Evolutionary conservation across 1,139 yeast genomes (phyloP).

Genomic region (Scheffersomyces quercinus): DNA sequence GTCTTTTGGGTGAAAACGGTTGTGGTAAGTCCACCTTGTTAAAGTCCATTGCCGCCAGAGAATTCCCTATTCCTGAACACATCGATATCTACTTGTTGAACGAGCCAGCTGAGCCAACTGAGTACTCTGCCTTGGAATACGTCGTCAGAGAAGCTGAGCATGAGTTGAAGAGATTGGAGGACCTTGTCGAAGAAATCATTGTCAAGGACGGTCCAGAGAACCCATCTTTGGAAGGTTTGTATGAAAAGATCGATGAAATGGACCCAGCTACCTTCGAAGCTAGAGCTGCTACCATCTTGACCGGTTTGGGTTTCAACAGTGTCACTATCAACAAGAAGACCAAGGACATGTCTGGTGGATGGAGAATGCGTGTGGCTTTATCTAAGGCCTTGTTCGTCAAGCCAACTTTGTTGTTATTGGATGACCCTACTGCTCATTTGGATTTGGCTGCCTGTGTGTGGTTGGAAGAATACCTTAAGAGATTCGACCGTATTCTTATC

Average conservation of each 20-base stretch:
- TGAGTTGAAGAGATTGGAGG: slow-evolving; percentile 89
- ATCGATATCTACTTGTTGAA: slow-evolving; percentile 91
- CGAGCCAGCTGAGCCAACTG: slow-evolving; percentile 97
- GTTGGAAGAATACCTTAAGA: slow-evolving; percentile 96
- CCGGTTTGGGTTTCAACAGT: slow-evolving; percentile 95
- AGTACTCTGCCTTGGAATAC: slow-evolving; percentile 88
- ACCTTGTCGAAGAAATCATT: slow-evolving; percentile 84
- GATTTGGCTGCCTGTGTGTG: slow-evolving; percentile 99
- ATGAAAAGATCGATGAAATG: slow-evolving; percentile 94
- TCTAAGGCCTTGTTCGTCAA: slow-evolving; percentile 86
- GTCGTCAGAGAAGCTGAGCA: slow-evolving; percentile 96
- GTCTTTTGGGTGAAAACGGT: slow-evolving; percentile 96
- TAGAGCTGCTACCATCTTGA: slow-evolving; percentile 92
- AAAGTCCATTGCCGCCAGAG: slow-evolving; percentile 92
- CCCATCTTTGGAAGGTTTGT: slow-evolving; percentile 78
- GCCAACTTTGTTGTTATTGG: slow-evolving; percentile 82
- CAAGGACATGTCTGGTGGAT: slow-evolving; percentile 99
- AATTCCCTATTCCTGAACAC: slow-evolving; percentile 89
- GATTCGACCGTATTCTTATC: slow-evolving; percentile 90
- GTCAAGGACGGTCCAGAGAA: slow-evolving; percentile 95
- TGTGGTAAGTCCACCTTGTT: slow-evolving; percentile 97
- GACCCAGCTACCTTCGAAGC: slow-evolving; percentile 96
- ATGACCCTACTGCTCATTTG: slow-evolving; percentile 99
- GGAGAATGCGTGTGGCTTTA: slow-evolving; percentile 91
- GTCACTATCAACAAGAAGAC: slow-evolving; percentile 81